These are phyloP conservation scores for Trichoderma orchidacearum DNA, from an alignment of 495 filamentous ascomycete species.

Conservation along the genomic window DNA sequence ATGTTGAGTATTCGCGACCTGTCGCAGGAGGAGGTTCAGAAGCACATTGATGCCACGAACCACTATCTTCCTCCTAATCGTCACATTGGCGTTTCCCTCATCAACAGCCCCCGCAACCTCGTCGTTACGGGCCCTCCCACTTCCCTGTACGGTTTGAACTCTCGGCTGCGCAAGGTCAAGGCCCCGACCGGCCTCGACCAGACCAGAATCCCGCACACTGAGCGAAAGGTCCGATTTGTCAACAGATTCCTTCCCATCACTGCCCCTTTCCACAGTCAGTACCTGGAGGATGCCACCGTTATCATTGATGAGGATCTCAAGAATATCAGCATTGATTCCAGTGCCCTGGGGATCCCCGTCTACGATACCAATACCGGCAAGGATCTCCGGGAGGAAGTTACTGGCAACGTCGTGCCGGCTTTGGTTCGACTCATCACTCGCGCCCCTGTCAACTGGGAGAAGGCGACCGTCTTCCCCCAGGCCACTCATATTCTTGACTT, in stretches of 20 bases:
- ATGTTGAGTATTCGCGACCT: conserved; percentile 97
- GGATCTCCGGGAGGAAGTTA: conserved; percentile 51
- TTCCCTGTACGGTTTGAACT: conserved; percentile 89
- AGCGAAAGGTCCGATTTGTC: conserved; percentile 90
- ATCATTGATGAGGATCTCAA: conserved; percentile 78
- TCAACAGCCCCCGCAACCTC: conserved; percentile 93
- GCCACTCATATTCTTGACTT: conserved; percentile 95
- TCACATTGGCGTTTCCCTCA: conserved; percentile 86
- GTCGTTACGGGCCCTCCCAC: conserved; percentile 94
- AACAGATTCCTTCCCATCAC: conserved; percentile 97
- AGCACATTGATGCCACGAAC: conserved; percentile 92
- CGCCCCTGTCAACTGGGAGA: conserved; percentile 88
- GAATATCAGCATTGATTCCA: conserved; percentile 55
- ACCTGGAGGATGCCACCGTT: conserved; percentile 64
- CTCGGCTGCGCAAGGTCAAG: conserved; percentile 89
- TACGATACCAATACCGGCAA: conserved; percentile 78
- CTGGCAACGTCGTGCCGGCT: conserved; percentile 59
- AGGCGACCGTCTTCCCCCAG: conserved; percentile 72
- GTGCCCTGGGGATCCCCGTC: conserved; percentile 63
- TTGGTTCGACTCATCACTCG: conserved; percentile 88
- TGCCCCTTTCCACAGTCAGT: conserved; percentile 93
- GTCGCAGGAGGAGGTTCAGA: conserved; percentile 68
- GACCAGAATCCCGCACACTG: conserved; percentile 83
- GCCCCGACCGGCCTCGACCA: conserved; percentile 94
- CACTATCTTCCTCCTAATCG: conserved; percentile 83